Evolutionary conservation across 2,329 filamentous ascomycete genomes (phyloP), one percentile per base, ranked within the genome.

Genomic region (Colletotrichum liriopes): DNA sequence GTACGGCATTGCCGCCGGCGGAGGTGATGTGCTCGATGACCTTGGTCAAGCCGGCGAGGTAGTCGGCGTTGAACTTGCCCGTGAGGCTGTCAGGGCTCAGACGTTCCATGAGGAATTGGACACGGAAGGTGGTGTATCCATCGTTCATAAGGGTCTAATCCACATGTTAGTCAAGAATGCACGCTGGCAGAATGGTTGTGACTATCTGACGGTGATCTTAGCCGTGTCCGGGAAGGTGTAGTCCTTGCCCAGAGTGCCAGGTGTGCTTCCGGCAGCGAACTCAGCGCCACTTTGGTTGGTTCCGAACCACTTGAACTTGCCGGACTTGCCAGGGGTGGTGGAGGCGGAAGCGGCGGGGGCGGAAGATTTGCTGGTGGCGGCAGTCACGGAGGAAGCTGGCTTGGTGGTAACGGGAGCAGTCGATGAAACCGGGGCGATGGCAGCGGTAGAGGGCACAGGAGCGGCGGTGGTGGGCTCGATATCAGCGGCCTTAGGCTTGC

Each of bases 181-280:
- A 73, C 9, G 63, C 9, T 1, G 23, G 7, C 18, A 23, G 1
- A 7, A 11, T 12, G 16, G 6, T 2, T 1, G 8, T 16, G 6
- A 32, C 6, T 32, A 20, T 72, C 80, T 75, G 71, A 82, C 81
- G 59, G 79, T 80, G 47, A 89, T 85, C 18, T 85, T 78, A 8
- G 81, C 79, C 23, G 85, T 79, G 64, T 88, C 85, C 3, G 91
- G 90, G 84, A 90, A 93, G 73, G 81, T 90, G 79, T 88, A 93
- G 75, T 93, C 87, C 12, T 80, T 91, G 73, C 86, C 87, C 76
- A 88, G 86, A 0, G 79, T 77, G 32, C 91, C 91, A 0, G 92
- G 91, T 37, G 89, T 84, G 45, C 81, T 85, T 20, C 77, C 81
- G 68, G 87, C 81, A 32, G 91, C 91, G 66, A 93, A 93, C 78